phyloP scores from a whole-genome alignment of 345 rosid species.

The Eucalyptus cloeziana region DNA sequence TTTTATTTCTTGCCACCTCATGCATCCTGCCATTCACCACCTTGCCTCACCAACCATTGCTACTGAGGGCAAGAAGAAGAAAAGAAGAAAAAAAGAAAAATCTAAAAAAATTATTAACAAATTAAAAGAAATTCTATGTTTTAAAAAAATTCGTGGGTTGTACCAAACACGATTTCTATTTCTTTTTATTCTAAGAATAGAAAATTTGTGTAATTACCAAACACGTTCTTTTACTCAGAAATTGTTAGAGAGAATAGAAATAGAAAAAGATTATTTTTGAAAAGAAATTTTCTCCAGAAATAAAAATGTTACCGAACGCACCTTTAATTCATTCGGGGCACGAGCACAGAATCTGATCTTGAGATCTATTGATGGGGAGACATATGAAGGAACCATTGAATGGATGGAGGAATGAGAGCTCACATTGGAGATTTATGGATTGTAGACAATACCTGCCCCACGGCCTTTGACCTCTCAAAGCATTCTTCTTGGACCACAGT shows the following conservation, averaged over 20 bases:
- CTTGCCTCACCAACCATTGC: rapidly evolving
- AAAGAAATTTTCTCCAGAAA: too few relatives aligned
- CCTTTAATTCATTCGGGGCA: not conserved
- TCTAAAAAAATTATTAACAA: too few relatives aligned
- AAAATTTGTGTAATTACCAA: too few relatives aligned
- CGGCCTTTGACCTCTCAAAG: slow-evolving; percentile 18
- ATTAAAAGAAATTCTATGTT: too few relatives aligned
- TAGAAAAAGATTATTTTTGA: too few relatives aligned
- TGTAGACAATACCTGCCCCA: slow-evolving; percentile 21
- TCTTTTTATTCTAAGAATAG: rapidly evolving
- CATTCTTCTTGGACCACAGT: slow-evolving; percentile 11
- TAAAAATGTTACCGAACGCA: rapidly evolving
- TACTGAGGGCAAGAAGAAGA: too few relatives aligned
- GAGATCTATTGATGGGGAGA: not conserved
- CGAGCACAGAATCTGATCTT: slow-evolving; percentile 1
- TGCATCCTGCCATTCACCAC: too few relatives aligned
- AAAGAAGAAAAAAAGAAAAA: too few relatives aligned
- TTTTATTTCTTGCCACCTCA: too few relatives aligned
- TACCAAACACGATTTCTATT: too few relatives aligned
- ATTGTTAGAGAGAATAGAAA: rapidly evolving
- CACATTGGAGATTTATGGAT: not conserved
- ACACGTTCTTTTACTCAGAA: rapidly evolving
- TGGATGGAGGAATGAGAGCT: not conserved
- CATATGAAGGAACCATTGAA: too few relatives aligned
- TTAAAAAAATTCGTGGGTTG: too few relatives aligned